These are phyloP conservation scores for Phytopythium mirpurense DNA, from an alignment of 352 stramenopile genomes.

Conservation along the genomic window DNA sequence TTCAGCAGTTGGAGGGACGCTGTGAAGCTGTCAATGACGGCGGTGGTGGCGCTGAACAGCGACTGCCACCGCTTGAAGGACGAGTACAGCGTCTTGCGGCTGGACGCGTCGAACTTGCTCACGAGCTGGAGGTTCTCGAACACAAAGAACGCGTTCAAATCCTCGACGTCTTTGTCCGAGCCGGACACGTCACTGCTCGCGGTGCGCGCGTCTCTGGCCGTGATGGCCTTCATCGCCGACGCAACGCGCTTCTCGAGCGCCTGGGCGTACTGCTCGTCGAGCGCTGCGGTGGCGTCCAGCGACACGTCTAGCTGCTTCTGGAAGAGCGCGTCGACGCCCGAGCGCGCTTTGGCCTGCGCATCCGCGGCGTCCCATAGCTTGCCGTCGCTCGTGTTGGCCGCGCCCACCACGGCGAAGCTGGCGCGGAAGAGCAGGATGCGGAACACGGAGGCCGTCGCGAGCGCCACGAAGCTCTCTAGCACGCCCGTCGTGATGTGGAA, in stretches of 20 bases:
- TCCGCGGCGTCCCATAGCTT: constrained; percentile 33
- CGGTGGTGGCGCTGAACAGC: constrained; percentile 34
- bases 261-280: constrained; percentile 43
- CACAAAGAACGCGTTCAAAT: constrained; percentile 38
- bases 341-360: constrained; percentile 8
- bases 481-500: constrained; percentile 47
- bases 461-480: constrained; percentile 36
- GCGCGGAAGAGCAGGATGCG: constrained; percentile 47
- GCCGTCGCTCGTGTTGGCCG: constrained; percentile 10
- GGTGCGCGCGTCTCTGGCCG: constrained; percentile 18
- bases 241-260: constrained; percentile 29
- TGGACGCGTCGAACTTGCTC: constrained; percentile 31
- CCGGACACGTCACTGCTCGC: background rate
- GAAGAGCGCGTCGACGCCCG: constrained; percentile 3
- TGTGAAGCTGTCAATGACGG: constrained; percentile 42
- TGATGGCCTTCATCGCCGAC: constrained; percentile 23
- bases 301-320: constrained; percentile 25
- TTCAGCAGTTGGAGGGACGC: constrained; percentile 51
- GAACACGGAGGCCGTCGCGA: constrained; percentile 41
- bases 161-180: constrained; percentile 29
- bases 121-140: constrained; percentile 38
- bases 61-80: constrained; percentile 39
- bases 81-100: constrained; percentile 31
- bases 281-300: constrained; percentile 12
- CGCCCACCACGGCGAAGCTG: constrained; percentile 21